Evolutionary conservation across 1,284 basidiomycete species (phyloP).

Genomic region (Pseudozyma sp.): DNA sequence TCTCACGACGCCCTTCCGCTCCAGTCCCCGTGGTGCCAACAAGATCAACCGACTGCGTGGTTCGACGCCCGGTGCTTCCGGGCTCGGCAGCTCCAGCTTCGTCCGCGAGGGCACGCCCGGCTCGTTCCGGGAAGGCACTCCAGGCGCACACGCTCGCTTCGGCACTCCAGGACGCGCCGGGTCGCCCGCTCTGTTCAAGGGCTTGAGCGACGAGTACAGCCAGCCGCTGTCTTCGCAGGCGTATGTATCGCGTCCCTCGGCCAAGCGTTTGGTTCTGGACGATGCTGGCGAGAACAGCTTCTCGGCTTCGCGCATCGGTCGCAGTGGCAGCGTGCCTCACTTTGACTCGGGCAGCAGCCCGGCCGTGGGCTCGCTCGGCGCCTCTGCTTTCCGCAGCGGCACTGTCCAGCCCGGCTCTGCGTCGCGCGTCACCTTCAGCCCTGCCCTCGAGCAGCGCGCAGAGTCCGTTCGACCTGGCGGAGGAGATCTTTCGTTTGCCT

Average conservation of each 20-base stretch:
- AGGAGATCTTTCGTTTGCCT: constrained; percentile 54
- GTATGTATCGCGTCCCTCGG: constrained; percentile 81
- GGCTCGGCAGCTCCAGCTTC: constrained; percentile 46
- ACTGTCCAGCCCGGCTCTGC: constrained; percentile 47
- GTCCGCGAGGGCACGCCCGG: constrained; percentile 54
- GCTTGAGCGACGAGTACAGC: constrained; percentile 73
- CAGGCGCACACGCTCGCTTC: constrained; percentile 50
- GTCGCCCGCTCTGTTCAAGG: constrained; percentile 69
- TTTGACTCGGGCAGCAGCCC: constrained; percentile 42
- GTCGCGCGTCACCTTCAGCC: constrained; percentile 57
- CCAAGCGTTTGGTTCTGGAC: constrained; percentile 93
- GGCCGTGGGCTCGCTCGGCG: constrained; percentile 34
- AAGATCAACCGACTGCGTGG: constrained; percentile 65
- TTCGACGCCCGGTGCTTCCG: constrained; percentile 57
- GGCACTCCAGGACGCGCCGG: constrained; percentile 55
- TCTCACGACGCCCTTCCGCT: constrained; percentile 72
- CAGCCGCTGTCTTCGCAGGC: constrained; percentile 70
- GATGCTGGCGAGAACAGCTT: constrained; percentile 49
- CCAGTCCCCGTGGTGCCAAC: constrained; percentile 56
- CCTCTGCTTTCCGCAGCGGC: constrained; percentile 45
- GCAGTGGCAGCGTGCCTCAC: constrained; percentile 49
- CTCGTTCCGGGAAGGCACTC: constrained; percentile 62
- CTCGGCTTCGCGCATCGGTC: constrained; percentile 38
- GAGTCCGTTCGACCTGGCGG: constrained; percentile 48
- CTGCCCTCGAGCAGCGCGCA: constrained; percentile 56